Conservation (phyloP, 257 asterid genomes). For the Solanum chilense region DNA sequence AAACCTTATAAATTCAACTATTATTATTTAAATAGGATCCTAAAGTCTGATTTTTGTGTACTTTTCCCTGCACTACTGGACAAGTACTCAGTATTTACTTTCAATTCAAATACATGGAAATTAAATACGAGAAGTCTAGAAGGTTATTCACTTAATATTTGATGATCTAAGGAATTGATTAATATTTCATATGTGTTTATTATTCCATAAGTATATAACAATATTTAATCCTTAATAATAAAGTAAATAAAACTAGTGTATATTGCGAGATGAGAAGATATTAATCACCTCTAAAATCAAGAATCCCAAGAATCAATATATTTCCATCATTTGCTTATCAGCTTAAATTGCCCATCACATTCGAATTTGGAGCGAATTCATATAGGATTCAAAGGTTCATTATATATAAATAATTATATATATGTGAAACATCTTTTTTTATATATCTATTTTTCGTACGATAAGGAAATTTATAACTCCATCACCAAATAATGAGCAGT, state of each 20-base stretch:
- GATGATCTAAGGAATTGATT: background rate
- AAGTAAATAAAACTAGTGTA: background rate
- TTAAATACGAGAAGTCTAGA: background rate
- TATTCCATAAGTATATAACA: background rate
- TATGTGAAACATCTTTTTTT: too few species aligned
- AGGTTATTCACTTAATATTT: background rate
- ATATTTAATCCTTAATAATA: background rate
- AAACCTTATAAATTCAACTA: background rate
- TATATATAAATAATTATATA: too few species aligned
- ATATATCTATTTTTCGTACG: too few species aligned
- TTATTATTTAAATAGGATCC: background rate
- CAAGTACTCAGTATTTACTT: background rate
- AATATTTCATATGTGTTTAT: background rate
- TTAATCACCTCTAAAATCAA: background rate
- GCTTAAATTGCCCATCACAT: too few species aligned
- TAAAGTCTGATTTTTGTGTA: background rate
- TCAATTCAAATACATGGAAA: background rate
- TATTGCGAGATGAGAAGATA: background rate
- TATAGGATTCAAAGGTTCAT: too few species aligned
- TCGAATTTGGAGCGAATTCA: too few species aligned
- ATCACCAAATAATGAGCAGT: too few species aligned
- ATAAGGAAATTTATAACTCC: too few species aligned
- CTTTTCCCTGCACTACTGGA: background rate
- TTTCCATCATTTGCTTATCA: too few species aligned
- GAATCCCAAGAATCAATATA: too few species aligned